These are phyloP conservation scores for Bisporella sp. DNA, from an alignment of 2,329 filamentous ascomycete species.

Conservation along the genomic window DNA sequence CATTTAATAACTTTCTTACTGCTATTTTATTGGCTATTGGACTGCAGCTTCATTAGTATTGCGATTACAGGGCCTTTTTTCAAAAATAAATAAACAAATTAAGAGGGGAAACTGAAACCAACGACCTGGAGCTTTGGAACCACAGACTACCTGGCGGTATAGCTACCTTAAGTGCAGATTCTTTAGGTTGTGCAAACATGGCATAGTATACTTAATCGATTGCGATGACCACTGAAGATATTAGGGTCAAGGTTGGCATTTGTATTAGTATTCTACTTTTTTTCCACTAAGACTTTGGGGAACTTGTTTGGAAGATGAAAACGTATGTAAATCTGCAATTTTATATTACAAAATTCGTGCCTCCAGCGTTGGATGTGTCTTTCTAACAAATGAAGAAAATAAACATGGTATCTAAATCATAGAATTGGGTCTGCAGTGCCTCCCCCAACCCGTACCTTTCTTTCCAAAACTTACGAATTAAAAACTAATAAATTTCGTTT, in stretches of 20 bases:
- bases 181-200: constrained; percentile 48
- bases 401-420: no score
- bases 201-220: constrained; percentile 60
- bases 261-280: not conserved
- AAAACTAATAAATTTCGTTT: no score
- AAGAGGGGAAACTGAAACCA: constrained; percentile 30
- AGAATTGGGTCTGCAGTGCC: no score
- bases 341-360: no score
- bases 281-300: not conserved
- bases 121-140: constrained; percentile 48
- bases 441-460: no score
- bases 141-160: constrained; percentile 52
- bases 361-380: no score
- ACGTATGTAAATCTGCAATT: no score
- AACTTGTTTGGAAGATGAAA: not conserved
- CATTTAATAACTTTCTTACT: constrained; percentile 59
- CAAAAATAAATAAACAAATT: constrained; percentile 30
- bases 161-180: constrained; percentile 52
- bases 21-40: constrained; percentile 55
- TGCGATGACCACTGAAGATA: constrained; percentile 52
- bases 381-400: no score
- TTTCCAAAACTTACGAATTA: no score
- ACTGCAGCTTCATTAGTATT: constrained; percentile 63
- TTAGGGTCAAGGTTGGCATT: constrained; percentile 60
- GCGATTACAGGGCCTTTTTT: constrained; percentile 59